Percentiles rank a stretch among this genome's conserved stretches.
These are phyloP conservation scores for Firmiana major DNA, from an alignment of 345 rosid genomes.

Conservation along the genomic window DNA sequence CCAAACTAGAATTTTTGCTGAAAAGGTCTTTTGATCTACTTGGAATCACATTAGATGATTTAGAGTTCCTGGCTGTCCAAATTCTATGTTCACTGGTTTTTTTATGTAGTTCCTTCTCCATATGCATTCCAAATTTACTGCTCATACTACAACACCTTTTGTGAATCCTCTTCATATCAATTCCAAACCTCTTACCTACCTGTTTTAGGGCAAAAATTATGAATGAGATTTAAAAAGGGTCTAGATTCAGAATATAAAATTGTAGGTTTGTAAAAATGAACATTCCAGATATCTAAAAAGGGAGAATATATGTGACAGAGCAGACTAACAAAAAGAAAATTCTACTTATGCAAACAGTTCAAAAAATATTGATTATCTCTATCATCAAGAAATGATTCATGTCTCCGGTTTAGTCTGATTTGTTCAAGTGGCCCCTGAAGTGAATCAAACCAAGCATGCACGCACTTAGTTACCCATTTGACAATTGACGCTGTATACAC, in stretches of 20 bases:
- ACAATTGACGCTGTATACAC: background rate
- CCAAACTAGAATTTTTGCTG: conserved; percentile 25
- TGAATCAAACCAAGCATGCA: background rate
- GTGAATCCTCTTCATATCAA: conserved; percentile 65
- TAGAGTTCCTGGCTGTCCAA: conserved; percentile 53
- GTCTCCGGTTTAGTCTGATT: background rate
- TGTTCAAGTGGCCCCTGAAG: background rate
- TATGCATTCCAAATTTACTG: conserved; percentile 62
- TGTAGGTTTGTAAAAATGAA: background rate
- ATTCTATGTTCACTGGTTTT: conserved; percentile 54
- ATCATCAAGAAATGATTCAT: background rate
- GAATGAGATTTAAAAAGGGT: background rate
- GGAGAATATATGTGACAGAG: background rate
- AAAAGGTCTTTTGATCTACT: conserved; percentile 28
- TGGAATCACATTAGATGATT: conserved; percentile 39
- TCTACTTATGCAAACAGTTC: background rate
- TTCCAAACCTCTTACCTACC: conserved; percentile 69
- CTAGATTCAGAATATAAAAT: background rate
- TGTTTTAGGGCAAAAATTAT: conserved; percentile 21
- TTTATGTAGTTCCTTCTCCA: conserved; percentile 56
- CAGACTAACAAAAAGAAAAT: background rate
- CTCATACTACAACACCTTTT: conserved; percentile 50
- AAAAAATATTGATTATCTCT: background rate
- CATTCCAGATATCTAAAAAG: background rate
- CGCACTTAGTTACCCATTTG: background rate